phyloP scores from a whole-genome alignment of 1,139 yeast genomes.

The Blastobotrys proliferans region DNA sequence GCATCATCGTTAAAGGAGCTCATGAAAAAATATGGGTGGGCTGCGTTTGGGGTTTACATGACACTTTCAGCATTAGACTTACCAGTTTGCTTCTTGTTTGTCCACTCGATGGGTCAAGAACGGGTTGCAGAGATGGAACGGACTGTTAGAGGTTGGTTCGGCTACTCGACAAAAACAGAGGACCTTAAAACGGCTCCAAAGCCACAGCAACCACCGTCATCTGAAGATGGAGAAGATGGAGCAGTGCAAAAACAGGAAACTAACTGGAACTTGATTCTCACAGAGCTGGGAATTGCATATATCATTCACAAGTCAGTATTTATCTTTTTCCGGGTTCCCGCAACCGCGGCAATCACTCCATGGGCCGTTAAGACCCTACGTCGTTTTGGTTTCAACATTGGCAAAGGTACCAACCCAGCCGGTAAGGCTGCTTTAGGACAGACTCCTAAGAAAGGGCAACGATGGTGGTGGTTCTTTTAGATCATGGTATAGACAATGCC shows the following conservation, averaged over 20 bases:
- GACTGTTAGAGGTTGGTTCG: constrained; percentile 46
- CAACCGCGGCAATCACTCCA: constrained; percentile 93
- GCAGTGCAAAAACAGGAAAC: neutral
- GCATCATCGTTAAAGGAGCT: constrained; percentile 49
- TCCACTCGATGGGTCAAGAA: constrained; percentile 84
- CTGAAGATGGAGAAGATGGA: constrained; percentile 10
- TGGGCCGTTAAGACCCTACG: constrained; percentile 61
- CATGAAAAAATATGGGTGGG: constrained; percentile 82
- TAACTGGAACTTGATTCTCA: constrained; percentile 43
- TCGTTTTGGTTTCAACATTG: constrained; percentile 77
- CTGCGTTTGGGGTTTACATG: constrained; percentile 83
- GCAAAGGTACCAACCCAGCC: constrained; percentile 37
- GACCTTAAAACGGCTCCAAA: constrained; percentile 27
- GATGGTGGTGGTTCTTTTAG: constrained; percentile 63
- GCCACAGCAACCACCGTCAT: too few relatives aligned
- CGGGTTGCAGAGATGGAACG: constrained; percentile 65
- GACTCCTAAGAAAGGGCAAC: constrained; percentile 47
- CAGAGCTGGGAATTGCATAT: constrained; percentile 86
- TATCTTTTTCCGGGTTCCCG: constrained; percentile 74
- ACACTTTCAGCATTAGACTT: constrained; percentile 68
- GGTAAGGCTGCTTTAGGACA: constrained; percentile 48
- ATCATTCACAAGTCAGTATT: constrained; percentile 84
- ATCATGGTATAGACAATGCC: too few relatives aligned
- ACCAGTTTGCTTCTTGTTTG: constrained; percentile 76
- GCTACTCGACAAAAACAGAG: constrained; percentile 27